phyloP scores from a whole-genome alignment of 148 eudicot genomes.

The Pouteria glomerata region DNA sequence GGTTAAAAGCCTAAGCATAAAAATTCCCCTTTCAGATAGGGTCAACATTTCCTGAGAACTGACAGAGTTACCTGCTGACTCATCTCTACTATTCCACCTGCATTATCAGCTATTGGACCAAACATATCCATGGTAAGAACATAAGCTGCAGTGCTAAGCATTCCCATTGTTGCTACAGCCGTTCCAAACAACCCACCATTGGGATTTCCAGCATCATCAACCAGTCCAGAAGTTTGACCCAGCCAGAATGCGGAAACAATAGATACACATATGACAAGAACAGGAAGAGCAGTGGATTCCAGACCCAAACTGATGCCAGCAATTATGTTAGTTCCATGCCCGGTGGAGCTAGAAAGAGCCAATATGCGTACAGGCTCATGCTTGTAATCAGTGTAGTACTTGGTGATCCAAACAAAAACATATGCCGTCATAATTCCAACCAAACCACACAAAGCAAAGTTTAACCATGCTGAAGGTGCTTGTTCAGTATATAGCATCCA shows the following conservation, averaged over 20 bases:
- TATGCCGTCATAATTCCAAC: constrained; percentile 95
- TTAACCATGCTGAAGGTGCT: constrained; percentile 98
- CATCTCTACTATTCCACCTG: constrained; percentile 99
- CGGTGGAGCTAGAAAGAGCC: constrained; percentile 89
- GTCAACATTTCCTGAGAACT: constrained; percentile 8
- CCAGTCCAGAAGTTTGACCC: constrained; percentile 89
- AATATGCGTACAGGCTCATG: constrained; percentile 91
- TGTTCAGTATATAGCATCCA: constrained; percentile 98
- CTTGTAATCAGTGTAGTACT: constrained; percentile 97
- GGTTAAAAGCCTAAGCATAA: constrained; percentile 9
- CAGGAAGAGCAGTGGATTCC: constrained; percentile 97
- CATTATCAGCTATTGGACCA: constrained; percentile 99
- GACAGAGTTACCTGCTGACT: constrained; percentile 79
- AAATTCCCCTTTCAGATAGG: neutral
- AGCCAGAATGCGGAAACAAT: constrained; percentile 93
- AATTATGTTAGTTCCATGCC: constrained; percentile 98
- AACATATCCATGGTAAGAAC: constrained; percentile 99
- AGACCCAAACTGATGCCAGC: constrained; percentile 97
- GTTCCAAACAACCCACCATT: constrained; percentile 99
- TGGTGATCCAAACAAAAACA: constrained; percentile 81
- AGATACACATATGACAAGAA: constrained; percentile 80
- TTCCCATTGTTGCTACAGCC: constrained; percentile 99
- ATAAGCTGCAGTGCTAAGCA: constrained; percentile 99
- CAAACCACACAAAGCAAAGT: constrained; percentile 89
- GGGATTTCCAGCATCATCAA: constrained; percentile 89